Evolutionary conservation across 2,329 filamentous ascomycete species (phyloP).

Genomic region (Verruconis gallopava): DNA sequence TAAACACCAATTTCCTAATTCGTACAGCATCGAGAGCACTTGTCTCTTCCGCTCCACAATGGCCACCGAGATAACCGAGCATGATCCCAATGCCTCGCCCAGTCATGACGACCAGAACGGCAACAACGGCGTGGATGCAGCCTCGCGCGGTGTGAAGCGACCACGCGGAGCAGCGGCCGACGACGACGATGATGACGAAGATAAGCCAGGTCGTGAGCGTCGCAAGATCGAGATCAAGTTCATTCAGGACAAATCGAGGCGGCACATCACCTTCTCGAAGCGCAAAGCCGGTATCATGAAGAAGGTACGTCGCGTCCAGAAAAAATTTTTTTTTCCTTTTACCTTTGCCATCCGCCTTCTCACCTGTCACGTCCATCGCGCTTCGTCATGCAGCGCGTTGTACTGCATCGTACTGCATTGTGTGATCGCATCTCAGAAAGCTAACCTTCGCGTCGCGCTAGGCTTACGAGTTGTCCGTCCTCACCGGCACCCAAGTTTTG

Average conservation of each 20-base stretch:
- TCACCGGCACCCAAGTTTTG: constrained; percentile 94
- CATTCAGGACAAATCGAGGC: constrained; percentile 98
- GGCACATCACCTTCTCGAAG: constrained; percentile 99
- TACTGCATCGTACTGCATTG: constrained; percentile 13
- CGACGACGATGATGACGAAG: constrained; percentile 94
- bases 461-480: constrained; percentile 94
- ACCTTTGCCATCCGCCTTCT: background rate
- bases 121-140: constrained; percentile 50
- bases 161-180: constrained; percentile 65
- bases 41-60: no score
- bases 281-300: constrained; percentile 99
- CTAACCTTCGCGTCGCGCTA: constrained; percentile 25
- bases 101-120: constrained; percentile 37
- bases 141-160: constrained; percentile 76
- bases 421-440: constrained; percentile 11
- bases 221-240: constrained; percentile 99
- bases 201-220: constrained; percentile 94
- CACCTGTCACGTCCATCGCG: no score
- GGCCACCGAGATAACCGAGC: constrained; percentile 36
- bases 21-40: no score
- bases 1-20: constrained; percentile 23
- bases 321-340: no score
- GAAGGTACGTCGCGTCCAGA: constrained; percentile 54
- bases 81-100: constrained; percentile 38
- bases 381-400: constrained; percentile 1